Base-by-base conservation (phyloP, 352 stramenopile genomes). In the Globisporangium nagaii region DNA sequence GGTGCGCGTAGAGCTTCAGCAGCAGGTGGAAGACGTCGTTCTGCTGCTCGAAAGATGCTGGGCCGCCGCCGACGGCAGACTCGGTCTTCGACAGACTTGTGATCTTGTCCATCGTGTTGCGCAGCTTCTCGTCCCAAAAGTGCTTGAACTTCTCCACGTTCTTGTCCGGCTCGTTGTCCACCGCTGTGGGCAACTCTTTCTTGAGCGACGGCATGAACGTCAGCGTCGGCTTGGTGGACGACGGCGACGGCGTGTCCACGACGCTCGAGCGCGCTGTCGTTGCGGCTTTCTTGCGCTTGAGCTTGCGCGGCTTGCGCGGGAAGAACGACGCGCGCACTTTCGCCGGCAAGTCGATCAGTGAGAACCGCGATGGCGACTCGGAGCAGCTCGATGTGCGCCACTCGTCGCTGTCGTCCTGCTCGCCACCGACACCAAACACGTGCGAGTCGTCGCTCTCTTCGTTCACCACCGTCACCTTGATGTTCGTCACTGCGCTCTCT, bases 41-140 rank as follows among this genome's bases (percentile, higher is more conserved):
- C 4, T 58, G 31, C 0, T 35, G 57, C 25, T 69, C 67, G 17
- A 62, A 66, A 19, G 46, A 31, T 25, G 43, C 58, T 24, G 35
- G 31, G 49, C 50, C 12, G 17, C 17, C 8, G 15, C 0, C 13
- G 2, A 13, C 42, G 27, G 41, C 34, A 1, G 54, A 43, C 4
- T 70, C 65, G 10, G 25, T 53, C 28, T 69, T 73, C 7, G 56
- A 40, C 1, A 62, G 63, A 25, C 58, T 70, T 19, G 70, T 58
- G 12, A 90, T 57, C 52, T 71, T 62, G 15, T 85, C 73, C 79
- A 86, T 84, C 7, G 77, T 79, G 34, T 37, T 55, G 2, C 73
- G 77, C 4, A 93, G 71, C 43, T 89, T 90, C 31, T 90, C 78
- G 60, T 88, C 74, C 83, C 83, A 93, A 36, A 88, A 88, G 17